These are phyloP conservation scores for Cadophora sp. DNA, from an alignment of 2,329 filamentous ascomycete species.

Conservation along the genomic window DNA sequence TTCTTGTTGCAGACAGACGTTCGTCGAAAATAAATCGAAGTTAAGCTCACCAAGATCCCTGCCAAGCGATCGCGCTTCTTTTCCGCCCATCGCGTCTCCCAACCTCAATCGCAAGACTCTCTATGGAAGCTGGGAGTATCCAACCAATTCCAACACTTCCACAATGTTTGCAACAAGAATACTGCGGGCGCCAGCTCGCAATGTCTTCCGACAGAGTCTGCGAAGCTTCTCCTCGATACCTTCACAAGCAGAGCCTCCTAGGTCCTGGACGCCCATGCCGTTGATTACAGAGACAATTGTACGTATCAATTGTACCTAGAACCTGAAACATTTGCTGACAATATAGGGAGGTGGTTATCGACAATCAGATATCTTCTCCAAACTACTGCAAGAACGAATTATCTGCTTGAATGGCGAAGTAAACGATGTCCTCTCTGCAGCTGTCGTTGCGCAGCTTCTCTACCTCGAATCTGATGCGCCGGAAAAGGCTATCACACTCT, in stretches of 20 bases:
- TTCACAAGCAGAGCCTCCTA: constrained; percentile 43
- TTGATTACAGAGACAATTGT: constrained; percentile 62
- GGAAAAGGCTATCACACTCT: constrained; percentile 93
- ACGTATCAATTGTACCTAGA: constrained; percentile 50
- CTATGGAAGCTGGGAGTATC: background rate
- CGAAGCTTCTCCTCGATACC: constrained; percentile 40
- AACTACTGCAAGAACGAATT: constrained; percentile 87
- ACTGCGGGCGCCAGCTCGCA: constrained; percentile 38
- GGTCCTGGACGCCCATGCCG: constrained; percentile 54
- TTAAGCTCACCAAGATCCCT: constrained; percentile 15
- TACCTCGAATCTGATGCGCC: constrained; percentile 98
- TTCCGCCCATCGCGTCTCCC: constrained; percentile 31
- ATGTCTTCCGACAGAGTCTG: constrained; percentile 31
- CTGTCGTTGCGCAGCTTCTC: constrained; percentile 92
- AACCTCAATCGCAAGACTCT: constrained; percentile 5
- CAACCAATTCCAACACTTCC: constrained; percentile 11
- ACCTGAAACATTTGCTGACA: constrained; percentile 36
- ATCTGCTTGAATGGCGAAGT: constrained; percentile 92
- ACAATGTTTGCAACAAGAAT: constrained; percentile 41
- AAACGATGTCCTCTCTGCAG: constrained; percentile 89
- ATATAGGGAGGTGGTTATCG: constrained; percentile 75
- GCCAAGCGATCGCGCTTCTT: constrained; percentile 32
- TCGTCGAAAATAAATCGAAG: constrained; percentile 17
- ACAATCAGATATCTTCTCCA: constrained; percentile 81
- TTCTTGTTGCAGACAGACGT: constrained; percentile 15